phyloP scores from a whole-genome alignment of 768 basidiomycete species.

The Candolleomyces efflorescens region DNA sequence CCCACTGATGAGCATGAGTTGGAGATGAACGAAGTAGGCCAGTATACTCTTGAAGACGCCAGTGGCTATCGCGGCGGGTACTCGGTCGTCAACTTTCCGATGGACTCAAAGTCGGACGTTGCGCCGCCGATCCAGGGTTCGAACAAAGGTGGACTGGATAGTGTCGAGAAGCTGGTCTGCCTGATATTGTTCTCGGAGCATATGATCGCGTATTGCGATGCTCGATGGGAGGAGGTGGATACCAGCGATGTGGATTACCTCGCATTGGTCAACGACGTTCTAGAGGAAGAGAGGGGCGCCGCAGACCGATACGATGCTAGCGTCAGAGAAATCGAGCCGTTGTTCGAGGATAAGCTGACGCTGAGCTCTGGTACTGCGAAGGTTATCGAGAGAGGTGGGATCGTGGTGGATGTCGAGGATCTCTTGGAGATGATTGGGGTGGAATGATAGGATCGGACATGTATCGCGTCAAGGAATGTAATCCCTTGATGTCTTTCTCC shows the following conservation, averaged over 20 bases:
- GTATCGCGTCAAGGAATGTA: too few relatives aligned
- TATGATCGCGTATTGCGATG: conserved; percentile 6
- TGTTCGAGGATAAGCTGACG: background rate
- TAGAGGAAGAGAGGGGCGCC: background rate
- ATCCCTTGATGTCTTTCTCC: too few relatives aligned
- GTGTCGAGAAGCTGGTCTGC: conserved; percentile 7
- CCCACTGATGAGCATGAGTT: background rate
- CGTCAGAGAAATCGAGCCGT: background rate
- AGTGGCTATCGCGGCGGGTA: background rate
- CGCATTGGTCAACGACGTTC: background rate
- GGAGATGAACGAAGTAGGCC: too few relatives aligned
- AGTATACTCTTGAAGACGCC: too few relatives aligned
- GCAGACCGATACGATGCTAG: background rate
- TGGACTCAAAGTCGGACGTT: background rate
- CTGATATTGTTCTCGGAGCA: conserved; percentile 8
- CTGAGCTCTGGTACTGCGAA: background rate
- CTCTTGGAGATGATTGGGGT: too few relatives aligned
- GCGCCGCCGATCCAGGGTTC: background rate
- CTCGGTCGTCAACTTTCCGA: too few relatives aligned
- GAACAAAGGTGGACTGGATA: background rate
- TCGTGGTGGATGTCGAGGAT: too few relatives aligned
- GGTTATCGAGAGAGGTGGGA: too few relatives aligned
- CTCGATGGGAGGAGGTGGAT: conserved; percentile 1
- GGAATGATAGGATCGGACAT: too few relatives aligned
- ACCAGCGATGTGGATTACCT: background rate